These are phyloP conservation scores for Coemansia sp. DNA, from an alignment of 192 early-diverging fungal genomes.

Conservation along the genomic window DNA sequence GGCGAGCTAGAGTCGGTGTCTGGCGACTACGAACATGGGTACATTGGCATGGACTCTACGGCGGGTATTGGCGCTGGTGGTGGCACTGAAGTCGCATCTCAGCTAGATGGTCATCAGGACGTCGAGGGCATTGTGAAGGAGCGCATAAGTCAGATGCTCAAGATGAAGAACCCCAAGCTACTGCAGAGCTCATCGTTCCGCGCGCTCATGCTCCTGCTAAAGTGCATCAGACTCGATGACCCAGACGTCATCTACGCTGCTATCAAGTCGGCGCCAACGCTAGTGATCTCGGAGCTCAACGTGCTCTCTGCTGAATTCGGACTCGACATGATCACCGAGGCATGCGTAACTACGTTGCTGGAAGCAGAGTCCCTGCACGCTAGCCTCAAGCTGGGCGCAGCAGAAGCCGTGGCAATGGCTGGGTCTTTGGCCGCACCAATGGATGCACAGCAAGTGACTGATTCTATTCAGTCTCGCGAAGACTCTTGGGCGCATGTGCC, in stretches of 20 bases:
- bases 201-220: slow-evolving; percentile 39
- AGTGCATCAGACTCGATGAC: slow-evolving; percentile 35
- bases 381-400: not conserved
- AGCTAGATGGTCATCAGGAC: not conserved
- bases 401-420: not conserved
- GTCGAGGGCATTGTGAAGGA: slow-evolving; percentile 27
- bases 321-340: slow-evolving; percentile 26
- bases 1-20: slow-evolving; percentile 23
- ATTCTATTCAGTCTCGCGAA: not conserved
- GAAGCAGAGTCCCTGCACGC: not conserved
- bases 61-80: not conserved
- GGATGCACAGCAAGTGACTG: not conserved
- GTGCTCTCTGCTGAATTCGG: slow-evolving; percentile 39
- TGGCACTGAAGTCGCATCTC: not conserved
- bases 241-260: slow-evolving; percentile 18
- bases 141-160: slow-evolving; percentile 27
- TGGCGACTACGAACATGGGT: not conserved
- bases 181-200: slow-evolving; percentile 29
- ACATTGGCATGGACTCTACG: not conserved
- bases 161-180: slow-evolving; percentile 31
- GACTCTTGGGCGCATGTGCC: not conserved
- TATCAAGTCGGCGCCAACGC: slow-evolving; percentile 11
- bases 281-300: slow-evolving; percentile 34
- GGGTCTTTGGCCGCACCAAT: not conserved
- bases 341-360: slow-evolving; percentile 28